A percentile compares a stretch with the other conserved stretches of the same genome.
These are phyloP conservation scores for Diaporthe aspalathi DNA, from an alignment of 2,329 filamentous ascomycete species.

Conservation along the genomic window DNA sequence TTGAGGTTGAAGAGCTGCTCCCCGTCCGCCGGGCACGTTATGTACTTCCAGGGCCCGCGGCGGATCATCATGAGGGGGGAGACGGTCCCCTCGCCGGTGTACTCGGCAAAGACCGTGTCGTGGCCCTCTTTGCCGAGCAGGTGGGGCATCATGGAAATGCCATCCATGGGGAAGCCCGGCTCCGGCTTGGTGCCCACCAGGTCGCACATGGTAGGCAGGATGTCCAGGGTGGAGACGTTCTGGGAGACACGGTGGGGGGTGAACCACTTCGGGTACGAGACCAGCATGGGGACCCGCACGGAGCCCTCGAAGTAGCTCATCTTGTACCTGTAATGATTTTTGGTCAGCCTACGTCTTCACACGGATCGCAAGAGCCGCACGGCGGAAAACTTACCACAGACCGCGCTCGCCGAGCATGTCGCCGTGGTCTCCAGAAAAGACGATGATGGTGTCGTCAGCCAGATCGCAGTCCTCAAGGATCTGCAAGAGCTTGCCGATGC, in stretches of 20 bases:
- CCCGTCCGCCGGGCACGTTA: conserved; percentile 85
- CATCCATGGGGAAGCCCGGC: conserved; percentile 84
- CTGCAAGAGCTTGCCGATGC: conserved; percentile 83
- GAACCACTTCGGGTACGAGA: conserved; percentile 83
- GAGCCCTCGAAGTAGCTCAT: conserved; percentile 97
- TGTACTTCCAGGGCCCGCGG: conserved; percentile 89
- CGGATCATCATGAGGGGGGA: conserved; percentile 95
- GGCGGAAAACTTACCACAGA: conserved; percentile 72
- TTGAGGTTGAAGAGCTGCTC: conserved; percentile 86
- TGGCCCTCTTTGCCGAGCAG: conserved; percentile 74
- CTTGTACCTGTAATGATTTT: conserved; percentile 72
- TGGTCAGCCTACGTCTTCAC: neutral
- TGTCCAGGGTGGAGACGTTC: conserved; percentile 91
- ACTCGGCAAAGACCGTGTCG: conserved; percentile 94
- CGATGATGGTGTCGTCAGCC: conserved; percentile 86
- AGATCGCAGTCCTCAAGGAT: conserved; percentile 83
- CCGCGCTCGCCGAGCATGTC: conserved; percentile 96
- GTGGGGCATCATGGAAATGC: conserved; percentile 83
- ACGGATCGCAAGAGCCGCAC: neutral
- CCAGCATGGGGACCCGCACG: conserved; percentile 86
- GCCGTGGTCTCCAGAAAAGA: conserved; percentile 94
- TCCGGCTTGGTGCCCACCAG: conserved; percentile 79
- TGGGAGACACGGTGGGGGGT: conserved; percentile 79
- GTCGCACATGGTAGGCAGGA: conserved; percentile 89
- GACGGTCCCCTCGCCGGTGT: conserved; percentile 92